Percentiles rank a stretch among this genome's conserved stretches.
These are phyloP conservation scores for Marasmius fiardii DNA, from an alignment of 1,284 basidiomycete genomes.

Conservation along the genomic window DNA sequence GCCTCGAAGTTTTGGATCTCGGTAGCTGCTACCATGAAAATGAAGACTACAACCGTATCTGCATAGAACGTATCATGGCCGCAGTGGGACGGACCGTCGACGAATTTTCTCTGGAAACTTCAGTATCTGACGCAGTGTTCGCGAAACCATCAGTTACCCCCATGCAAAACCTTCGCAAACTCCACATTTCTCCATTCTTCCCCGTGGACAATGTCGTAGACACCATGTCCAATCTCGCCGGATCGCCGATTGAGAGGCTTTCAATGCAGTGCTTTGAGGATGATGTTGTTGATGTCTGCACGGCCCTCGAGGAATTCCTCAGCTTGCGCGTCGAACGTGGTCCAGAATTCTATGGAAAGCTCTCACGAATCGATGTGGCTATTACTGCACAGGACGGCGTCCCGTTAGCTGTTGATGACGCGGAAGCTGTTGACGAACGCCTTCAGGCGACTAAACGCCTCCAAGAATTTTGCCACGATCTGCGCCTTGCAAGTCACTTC, in stretches of 20 bases:
- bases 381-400: conserved; percentile 29
- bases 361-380: conserved; percentile 37
- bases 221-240: conserved; percentile 55
- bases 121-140: conserved; percentile 42
- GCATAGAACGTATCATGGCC: conserved; percentile 57
- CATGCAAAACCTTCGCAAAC: conserved; percentile 46
- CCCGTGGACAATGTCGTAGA: conserved; percentile 57
- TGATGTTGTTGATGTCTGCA: conserved; percentile 55
- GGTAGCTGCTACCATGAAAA: conserved; percentile 55
- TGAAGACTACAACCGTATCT: conserved; percentile 47
- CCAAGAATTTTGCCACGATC: conserved; percentile 39
- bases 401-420: conserved; percentile 15
- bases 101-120: conserved; percentile 51
- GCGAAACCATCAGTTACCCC: conserved; percentile 46
- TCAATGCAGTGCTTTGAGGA: conserved; percentile 58
- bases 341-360: conserved; percentile 37
- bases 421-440: conserved; percentile 30
- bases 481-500: conserved; percentile 29
- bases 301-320: conserved; percentile 54
- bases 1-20: conserved; percentile 55
- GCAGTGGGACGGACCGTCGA: conserved; percentile 51
- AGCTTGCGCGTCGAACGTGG: conserved; percentile 46
- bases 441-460: conserved; percentile 33
- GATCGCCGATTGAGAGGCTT: conserved; percentile 57
- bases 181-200: conserved; percentile 60